Evolutionary conservation across 805 yeast species (phyloP), one percentile per base, ranked within the genome.

Genomic region (Diddensiella santjacobensis): DNA sequence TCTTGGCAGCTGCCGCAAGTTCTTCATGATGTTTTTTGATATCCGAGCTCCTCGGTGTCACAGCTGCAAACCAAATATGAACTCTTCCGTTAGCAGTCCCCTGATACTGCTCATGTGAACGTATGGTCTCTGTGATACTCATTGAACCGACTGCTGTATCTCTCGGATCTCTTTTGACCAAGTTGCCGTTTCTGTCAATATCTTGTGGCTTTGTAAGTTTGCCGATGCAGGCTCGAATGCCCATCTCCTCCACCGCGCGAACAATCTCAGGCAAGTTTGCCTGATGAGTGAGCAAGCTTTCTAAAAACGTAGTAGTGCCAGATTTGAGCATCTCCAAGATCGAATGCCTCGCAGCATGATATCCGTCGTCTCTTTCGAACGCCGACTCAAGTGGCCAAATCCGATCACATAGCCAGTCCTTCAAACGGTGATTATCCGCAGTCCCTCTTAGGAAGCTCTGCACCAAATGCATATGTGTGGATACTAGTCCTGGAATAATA

Each of bases 311-410:
- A 17, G 55, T 51, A 17, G 55, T 51, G 18, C 55, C 55, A 8
- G 53, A 49, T 39, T 49, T 51, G 42, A 51, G 50, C 55, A 51
- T 50, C 41, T 51, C 55, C n/a, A 53, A 45, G 36, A 51, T 51
- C 18, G 55, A 44, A 13, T 49, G 50, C 45, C 33, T 40, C 2
- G 55, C 29, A 18, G 55, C 55, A 2, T 31, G 50, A 38, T 49
- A 46, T 31, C 55, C 55, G 20, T 51, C 55, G 19, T 51, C 51
- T 22, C 45, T 45, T 40, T 43, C 40, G 42, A 51, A 51, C 42
- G 43, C 29, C n/a, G 53, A 53, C 24, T 51, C 53, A 37, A 51
- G 42, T n/a, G 50, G 50, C 55, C 55, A 51, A 4, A 51, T 53
- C 15, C 51, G 36, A 36, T 51, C 55, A 33, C 55, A 51, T 4